phyloP scores from a whole-genome alignment of 441 rosid genomes.

The Adansonia gregorii region DNA sequence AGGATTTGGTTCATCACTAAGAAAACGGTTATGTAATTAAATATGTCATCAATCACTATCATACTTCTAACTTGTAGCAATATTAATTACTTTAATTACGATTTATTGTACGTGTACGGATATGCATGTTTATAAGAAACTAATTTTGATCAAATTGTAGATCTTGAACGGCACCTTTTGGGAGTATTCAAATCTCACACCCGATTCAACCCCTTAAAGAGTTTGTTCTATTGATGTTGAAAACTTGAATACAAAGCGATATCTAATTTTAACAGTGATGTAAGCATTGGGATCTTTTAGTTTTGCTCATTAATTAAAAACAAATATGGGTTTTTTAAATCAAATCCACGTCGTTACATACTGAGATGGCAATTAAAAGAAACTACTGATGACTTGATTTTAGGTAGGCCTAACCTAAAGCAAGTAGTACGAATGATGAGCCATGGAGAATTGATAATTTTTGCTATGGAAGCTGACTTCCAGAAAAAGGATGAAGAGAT shows the following conservation, averaged over 20 bases:
- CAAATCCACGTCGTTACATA: background rate
- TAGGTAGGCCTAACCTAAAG: background rate
- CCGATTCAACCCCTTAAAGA: background rate
- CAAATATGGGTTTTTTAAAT: background rate
- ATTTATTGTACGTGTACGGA: background rate
- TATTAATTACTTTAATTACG: background rate
- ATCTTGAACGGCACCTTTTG: background rate
- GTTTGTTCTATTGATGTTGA: background rate
- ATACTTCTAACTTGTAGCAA: background rate
- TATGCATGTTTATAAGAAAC: too few relatives aligned
- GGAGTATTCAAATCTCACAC: background rate
- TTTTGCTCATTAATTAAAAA: background rate
- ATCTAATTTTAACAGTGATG: too few relatives aligned
- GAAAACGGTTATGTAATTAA: background rate
- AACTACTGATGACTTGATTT: background rate
- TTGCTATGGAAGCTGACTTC: background rate
- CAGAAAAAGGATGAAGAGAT: background rate
- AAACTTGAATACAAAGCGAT: too few relatives aligned
- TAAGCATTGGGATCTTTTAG: background rate
- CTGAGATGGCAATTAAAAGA: background rate
- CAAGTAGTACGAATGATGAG: background rate
- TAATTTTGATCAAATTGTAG: background rate
- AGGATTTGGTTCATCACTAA: background rate
- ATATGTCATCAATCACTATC: conserved; percentile 6
- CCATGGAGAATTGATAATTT: background rate